These are phyloP conservation scores for Phytophthora citrophthora DNA, from an alignment of 352 stramenopile species.

Conservation along the genomic window DNA sequence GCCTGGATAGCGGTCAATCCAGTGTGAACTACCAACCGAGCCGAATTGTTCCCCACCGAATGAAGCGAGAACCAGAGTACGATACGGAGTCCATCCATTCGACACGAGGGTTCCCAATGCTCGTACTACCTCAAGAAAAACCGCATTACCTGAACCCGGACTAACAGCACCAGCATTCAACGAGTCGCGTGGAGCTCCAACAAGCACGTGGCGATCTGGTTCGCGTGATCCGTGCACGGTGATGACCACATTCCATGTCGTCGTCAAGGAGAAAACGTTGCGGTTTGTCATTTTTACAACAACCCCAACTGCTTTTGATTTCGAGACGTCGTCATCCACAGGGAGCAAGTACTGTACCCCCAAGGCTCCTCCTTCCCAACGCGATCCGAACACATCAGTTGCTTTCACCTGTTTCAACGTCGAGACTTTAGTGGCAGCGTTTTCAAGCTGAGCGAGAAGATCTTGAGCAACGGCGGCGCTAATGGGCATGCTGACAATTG, in stretches of 20 bases:
- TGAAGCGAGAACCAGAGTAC: conserved; percentile 76
- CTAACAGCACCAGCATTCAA: conserved; percentile 67
- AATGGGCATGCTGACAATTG: conserved; percentile 75
- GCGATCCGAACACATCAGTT: conserved; percentile 48
- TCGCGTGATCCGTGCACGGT: conserved; percentile 73
- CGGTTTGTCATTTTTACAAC: conserved; percentile 56
- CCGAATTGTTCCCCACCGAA: conserved; percentile 85
- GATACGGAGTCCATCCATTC: conserved; percentile 79
- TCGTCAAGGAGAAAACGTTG: conserved; percentile 78
- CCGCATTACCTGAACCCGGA: conserved; percentile 76
- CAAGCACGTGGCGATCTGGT: conserved; percentile 79
- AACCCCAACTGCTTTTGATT: conserved; percentile 25
- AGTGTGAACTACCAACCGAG: conserved; percentile 79
- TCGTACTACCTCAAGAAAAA: conserved; percentile 77
- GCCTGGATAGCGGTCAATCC: conserved; percentile 79
- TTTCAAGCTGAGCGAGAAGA: conserved; percentile 44
- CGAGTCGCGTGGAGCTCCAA: conserved; percentile 72
- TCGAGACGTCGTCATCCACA: conserved; percentile 33
- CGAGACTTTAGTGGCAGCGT: conserved; percentile 6
- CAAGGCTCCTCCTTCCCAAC: conserved; percentile 43
- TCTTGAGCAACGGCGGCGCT: conserved; percentile 63
- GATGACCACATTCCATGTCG: conserved; percentile 83
- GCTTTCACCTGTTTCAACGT: conserved; percentile 35
- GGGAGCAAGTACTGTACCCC: conserved; percentile 35
- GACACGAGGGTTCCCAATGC: conserved; percentile 64